Percentiles rank a stretch among this genome's conserved stretches.
Evolutionary conservation across 805 yeast species (phyloP).

Genomic region (Teunomyces pallodes): DNA sequence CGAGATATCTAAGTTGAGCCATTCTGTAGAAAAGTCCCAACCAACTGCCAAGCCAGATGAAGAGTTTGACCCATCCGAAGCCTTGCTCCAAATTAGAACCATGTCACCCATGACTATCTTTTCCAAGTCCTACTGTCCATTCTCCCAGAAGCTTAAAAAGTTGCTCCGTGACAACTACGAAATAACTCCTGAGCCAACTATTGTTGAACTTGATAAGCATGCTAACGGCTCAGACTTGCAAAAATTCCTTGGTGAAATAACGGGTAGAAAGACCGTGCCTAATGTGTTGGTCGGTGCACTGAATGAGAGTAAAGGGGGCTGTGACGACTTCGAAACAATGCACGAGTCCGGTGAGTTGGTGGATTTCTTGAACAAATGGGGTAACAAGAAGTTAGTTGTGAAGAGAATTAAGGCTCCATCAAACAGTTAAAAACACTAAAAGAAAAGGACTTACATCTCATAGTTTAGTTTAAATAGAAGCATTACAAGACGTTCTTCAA

Average conservation of each 20-base stretch:
- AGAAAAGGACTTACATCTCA: not conserved
- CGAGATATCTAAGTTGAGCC: conserved; percentile 25
- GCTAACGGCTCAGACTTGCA: conserved; percentile 75
- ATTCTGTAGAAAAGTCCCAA: not conserved
- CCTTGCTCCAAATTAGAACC: conserved; percentile 52
- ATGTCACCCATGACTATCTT: conserved; percentile 66
- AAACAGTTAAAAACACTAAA: conserved; percentile 28
- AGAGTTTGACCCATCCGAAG: conserved; percentile 35
- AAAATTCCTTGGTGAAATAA: conserved; percentile 57
- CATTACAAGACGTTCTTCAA: not conserved
- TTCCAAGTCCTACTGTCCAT: conserved; percentile 66
- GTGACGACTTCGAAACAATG: conserved; percentile 69
- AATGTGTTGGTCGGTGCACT: conserved; percentile 73
- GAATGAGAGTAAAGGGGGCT: conserved; percentile 73
- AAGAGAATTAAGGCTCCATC: conserved; percentile 57
- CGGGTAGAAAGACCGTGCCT: conserved; percentile 89
- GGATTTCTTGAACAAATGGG: conserved; percentile 59
- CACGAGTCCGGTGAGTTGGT: conserved; percentile 58
- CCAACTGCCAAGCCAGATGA: conserved; percentile 1
- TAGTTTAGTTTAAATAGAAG: not conserved
- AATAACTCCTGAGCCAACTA: conserved; percentile 66
- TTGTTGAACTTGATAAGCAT: conserved; percentile 83
- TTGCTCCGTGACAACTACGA: conserved; percentile 61
- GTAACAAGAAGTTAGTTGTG: conserved; percentile 49
- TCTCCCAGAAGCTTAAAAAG: conserved; percentile 66